Conservation (phyloP, 202 grass and related monocot genomes). For the Eragrostis tef region DNA sequence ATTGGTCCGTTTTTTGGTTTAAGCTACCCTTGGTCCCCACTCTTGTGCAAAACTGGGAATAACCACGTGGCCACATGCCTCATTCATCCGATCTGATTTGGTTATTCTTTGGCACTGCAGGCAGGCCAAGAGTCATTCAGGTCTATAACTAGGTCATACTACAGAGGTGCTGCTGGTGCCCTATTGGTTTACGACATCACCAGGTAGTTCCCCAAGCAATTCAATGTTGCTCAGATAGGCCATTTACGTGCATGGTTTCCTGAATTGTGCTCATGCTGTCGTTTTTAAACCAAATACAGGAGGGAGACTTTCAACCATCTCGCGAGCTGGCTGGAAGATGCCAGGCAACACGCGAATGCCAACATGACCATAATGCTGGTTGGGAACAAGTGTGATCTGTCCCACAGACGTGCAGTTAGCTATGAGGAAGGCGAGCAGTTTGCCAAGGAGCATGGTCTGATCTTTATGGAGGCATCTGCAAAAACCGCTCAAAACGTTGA, state of each 20-base stretch:
- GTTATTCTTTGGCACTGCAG: constrained; percentile 48
- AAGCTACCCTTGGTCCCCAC: background rate
- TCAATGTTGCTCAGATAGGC: background rate
- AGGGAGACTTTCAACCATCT: constrained; percentile 99
- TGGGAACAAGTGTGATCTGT: constrained; percentile 88
- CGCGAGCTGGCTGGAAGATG: constrained; percentile 92
- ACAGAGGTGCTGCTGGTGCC: constrained; percentile 93
- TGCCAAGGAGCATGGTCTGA: constrained; percentile 87
- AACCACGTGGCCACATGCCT: background rate
- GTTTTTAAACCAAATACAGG: constrained; percentile 39
- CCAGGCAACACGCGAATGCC: constrained; percentile 87
- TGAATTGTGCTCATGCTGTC: background rate
- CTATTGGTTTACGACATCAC: constrained; percentile 94
- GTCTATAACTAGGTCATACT: constrained; percentile 95
- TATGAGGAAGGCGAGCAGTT: constrained; percentile 97
- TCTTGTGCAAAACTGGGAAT: background rate
- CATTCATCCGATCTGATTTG: background rate
- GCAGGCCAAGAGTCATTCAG: constrained; percentile 97
- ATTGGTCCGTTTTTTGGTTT: background rate
- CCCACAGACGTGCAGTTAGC: constrained; percentile 88
- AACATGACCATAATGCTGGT: constrained; percentile 97
- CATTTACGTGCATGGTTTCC: background rate
- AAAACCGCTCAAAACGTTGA: constrained; percentile 98
- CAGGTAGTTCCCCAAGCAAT: constrained; percentile 43
- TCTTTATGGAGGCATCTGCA: constrained; percentile 99